phyloP scores from a whole-genome alignment of 2,329 filamentous ascomycete genomes.

The Capronia coronata region DNA sequence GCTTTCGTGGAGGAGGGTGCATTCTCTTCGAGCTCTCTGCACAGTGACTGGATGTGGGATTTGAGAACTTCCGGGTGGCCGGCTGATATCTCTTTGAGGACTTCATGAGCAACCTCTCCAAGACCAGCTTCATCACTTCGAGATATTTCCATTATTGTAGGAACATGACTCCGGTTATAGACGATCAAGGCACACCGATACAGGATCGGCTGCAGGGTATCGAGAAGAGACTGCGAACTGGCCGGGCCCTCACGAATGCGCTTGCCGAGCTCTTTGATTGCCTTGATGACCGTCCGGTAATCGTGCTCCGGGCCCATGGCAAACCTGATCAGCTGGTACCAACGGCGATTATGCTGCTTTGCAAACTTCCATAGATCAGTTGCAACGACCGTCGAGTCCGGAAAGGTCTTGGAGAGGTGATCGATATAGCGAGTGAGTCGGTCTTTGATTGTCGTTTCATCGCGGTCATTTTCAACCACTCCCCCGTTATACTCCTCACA shows the following conservation, averaged over 20 bases:
- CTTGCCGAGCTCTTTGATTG: slow-evolving; percentile 82
- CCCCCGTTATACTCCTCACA: slow-evolving; percentile 89
- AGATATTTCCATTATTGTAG: slow-evolving; percentile 80
- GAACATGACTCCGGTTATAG: slow-evolving; percentile 90
- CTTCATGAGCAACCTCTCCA: slow-evolving; percentile 72
- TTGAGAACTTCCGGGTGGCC: slow-evolving; percentile 86
- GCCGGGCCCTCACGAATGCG: slow-evolving; percentile 62
- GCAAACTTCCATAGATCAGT: slow-evolving; percentile 84
- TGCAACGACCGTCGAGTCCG: slow-evolving; percentile 64
- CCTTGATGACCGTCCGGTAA: slow-evolving; percentile 82
- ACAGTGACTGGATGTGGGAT: slow-evolving; percentile 84
- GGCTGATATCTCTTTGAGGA: slow-evolving; percentile 86
- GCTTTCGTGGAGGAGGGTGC: slow-evolving; percentile 62
- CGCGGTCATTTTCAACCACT: slow-evolving; percentile 63
- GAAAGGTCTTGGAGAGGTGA: slow-evolving; percentile 66
- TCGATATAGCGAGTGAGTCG: slow-evolving; percentile 67
- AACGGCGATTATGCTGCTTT: slow-evolving; percentile 80
- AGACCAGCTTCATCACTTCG: slow-evolving; percentile 75
- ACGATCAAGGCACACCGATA: slow-evolving; percentile 78
- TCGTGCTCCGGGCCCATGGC: slow-evolving; percentile 79
- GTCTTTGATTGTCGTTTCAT: slow-evolving; percentile 59
- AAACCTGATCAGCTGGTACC: slow-evolving; percentile 82
- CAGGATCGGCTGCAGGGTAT: slow-evolving; percentile 73
- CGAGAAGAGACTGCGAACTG: slow-evolving; percentile 51
- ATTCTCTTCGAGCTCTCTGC: slow-evolving; percentile 74